A percentile compares a stretch with the other conserved stretches of the same genome.
Conservation (phyloP, 768 basidiomycete genomes). For the Pleurotus sapidus region DNA sequence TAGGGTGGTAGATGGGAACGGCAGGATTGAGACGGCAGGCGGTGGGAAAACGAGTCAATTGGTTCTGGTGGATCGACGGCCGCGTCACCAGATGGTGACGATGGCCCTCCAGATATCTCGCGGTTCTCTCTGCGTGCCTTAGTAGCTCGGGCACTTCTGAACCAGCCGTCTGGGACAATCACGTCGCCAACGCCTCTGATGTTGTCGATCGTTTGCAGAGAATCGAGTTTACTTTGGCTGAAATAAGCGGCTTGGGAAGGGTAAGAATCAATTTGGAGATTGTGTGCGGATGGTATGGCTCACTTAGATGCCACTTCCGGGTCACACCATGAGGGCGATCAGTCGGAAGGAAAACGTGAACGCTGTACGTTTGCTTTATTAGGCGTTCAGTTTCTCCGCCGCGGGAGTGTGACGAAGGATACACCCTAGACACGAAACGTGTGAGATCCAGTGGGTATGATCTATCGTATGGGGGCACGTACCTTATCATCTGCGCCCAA, state of each 20-base stretch:
- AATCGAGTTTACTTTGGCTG: slow-evolving; percentile 72
- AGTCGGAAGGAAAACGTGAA: slow-evolving; percentile 61
- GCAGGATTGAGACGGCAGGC: not conserved
- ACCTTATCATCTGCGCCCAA: slow-evolving; percentile 77
- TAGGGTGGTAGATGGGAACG: slow-evolving; percentile 5
- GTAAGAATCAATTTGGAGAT: slow-evolving; percentile 21
- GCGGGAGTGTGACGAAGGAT: slow-evolving; percentile 29
- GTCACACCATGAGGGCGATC: slow-evolving; percentile 49
- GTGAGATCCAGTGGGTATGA: slow-evolving; percentile 3
- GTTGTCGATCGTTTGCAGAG: slow-evolving; percentile 67
- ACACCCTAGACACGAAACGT: slow-evolving; percentile 21
- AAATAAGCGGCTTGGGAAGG: slow-evolving; percentile 72
- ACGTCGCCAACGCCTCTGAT: slow-evolving; percentile 66
- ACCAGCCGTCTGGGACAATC: slow-evolving; percentile 72
- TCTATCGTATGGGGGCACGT: slow-evolving; percentile 16
- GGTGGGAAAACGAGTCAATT: slow-evolving; percentile 13
- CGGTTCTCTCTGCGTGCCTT: slow-evolving; percentile 56
- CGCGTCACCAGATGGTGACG: slow-evolving; percentile 26
- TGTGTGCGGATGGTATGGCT: slow-evolving; percentile 23
- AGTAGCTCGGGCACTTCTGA: slow-evolving; percentile 72
- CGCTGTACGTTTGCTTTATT: slow-evolving; percentile 84
- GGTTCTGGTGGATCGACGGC: slow-evolving; percentile 20
- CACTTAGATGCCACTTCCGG: slow-evolving; percentile 85
- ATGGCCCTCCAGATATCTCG: slow-evolving; percentile 27
- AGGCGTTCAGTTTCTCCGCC: slow-evolving; percentile 57